Evolutionary conservation across 2,329 filamentous ascomycete species (phyloP), one percentile per base, ranked within the genome.

Genomic region (Colletotrichum euphorbiae): DNA sequence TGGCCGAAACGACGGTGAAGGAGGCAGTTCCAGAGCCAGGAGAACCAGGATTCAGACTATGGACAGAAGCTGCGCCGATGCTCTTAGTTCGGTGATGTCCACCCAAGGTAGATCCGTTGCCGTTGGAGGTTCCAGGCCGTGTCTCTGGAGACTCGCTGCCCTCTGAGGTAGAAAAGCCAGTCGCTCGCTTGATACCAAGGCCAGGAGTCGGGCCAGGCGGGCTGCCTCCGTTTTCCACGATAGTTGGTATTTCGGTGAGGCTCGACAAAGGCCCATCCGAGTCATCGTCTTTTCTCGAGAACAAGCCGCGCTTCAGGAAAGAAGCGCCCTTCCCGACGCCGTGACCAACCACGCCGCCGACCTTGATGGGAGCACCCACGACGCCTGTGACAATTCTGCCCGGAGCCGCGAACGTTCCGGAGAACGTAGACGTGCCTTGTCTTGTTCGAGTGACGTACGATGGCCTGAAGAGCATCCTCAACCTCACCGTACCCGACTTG

Each of bases 371-470:
- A 17, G 91, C 96, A 42, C 95, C 95, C 31, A 89, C 90, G 59
- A 91, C 89, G 70, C 89, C 89, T 12, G 90, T 91, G 67, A 98
- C 92, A 68, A 99, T 94, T 80, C 94, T 94, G 54, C 93, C 93
- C 31, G 96, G 93, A 1, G 90, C 86, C 5, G 90, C 91, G 77
- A 98, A 98, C 1, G 94, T 97, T 36, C 94, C 94, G 0, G 91
- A 91, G 82, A 99, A 97, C 1, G 95, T 98, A 0, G 94, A 94
- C 0, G 94, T 96, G 58, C 96, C 96, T 79, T 98, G 93, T 55
- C 94, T 88, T 12, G 92, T 88, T 62, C 96, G 90, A 13, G 91
- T 92, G 69, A 99, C 91, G 75, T 98, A 99, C 76, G 93, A 90
- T 12, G 96, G 93, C 70, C 93, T 93, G 89, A 99, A 99, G 24